Conservation (phyloP, 805 yeast species). For the Ogataea thermomethanolica region DNA sequence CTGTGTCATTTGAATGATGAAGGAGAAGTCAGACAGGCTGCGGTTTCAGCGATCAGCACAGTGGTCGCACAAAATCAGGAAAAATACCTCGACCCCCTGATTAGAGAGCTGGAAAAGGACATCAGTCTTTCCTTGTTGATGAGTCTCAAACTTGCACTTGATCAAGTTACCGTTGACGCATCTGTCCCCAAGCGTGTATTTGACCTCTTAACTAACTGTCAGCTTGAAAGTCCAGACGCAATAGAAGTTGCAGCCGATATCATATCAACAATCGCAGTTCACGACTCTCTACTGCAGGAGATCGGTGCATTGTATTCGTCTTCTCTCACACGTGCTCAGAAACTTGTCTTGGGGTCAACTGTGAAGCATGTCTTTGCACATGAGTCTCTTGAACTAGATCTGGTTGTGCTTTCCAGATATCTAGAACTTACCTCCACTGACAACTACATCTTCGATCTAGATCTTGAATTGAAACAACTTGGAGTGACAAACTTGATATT, state of each 20-base stretch:
- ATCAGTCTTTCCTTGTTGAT: slow-evolving; percentile 7
- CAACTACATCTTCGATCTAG: slow-evolving; percentile 32
- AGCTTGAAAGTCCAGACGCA: slow-evolving; percentile 6
- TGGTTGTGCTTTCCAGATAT: slow-evolving; percentile 18
- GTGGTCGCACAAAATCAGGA: slow-evolving; percentile 39
- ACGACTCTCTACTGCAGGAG: slow-evolving; percentile 22
- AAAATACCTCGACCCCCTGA: slow-evolving; percentile 37
- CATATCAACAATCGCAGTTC: slow-evolving; percentile 24
- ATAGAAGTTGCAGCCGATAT: slow-evolving; percentile 18
- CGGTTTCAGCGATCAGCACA: slow-evolving; percentile 54
- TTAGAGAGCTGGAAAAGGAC: slow-evolving; percentile 23
- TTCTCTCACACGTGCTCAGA: slow-evolving; percentile 13
- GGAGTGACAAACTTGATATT: slow-evolving; percentile 57
- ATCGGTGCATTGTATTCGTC: slow-evolving; percentile 15
- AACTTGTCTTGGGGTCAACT: slow-evolving; percentile 27
- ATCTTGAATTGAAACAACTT: slow-evolving; percentile 56
- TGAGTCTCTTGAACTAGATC: slow-evolving; percentile 11
- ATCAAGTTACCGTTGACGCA: slow-evolving; percentile 5
- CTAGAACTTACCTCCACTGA: slow-evolving; percentile 25
- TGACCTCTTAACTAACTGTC: slow-evolving; percentile 7
- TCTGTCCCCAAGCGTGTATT: slow-evolving; percentile 12
- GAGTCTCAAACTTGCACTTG: slow-evolving; percentile 11
- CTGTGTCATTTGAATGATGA: slow-evolving; percentile 27
- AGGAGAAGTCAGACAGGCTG: slow-evolving; percentile 40
- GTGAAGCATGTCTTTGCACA: slow-evolving; percentile 27